Base-by-base conservation (phyloP, 140 eudicot genomes). In the Stevia rebaudiana region DNA sequence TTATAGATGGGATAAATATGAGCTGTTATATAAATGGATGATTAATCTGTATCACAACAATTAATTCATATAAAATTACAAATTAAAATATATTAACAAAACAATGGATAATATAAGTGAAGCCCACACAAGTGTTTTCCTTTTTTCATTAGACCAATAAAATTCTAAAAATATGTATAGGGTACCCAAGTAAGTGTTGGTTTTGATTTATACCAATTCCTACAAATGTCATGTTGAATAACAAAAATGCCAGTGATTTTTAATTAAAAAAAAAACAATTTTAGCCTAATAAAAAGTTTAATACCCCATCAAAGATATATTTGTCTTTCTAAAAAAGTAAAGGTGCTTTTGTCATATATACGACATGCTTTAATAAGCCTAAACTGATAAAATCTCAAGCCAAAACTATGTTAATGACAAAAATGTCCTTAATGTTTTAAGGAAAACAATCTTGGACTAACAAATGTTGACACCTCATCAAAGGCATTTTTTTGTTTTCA, bases 11-110 rank as follows among this genome's bases (percentile, higher is more conserved):
- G 62, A 15, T 54, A 9, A 4, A 52, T 24, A 24, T 25, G 6
- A 54, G 25, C 40, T 54, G 1, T 13, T 54, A 28, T 24, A 28
- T 46, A 24, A 92, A 92, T 51, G 98, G 98, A 79, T 92, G 88
- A 78, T 92, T 92, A 54, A 92, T 92, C 98, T 92, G 81, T 71
- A 82, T 11, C 69, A 19, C 24, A 51, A 19, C 11, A 31, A 28
- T 12, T 40, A 40, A n/a, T 33, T 3, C 11, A 50, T 1, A 60
- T 39, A 40, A 22, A 11, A 30, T 28, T 39, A 17, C 56, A 50
- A 6, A 15, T 25, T 25, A 67, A 49, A 12, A 53, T 25, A 50
- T 17, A 18, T 39, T 35, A 41, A 55, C 22, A 65, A 11, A 63
- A n/a, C n/a, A 6, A 11, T 28, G 8, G 43, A 55, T 31, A 15